phyloP scores from a whole-genome alignment of 2,329 filamentous ascomycete species.

The Epichloe hybrida region DNA sequence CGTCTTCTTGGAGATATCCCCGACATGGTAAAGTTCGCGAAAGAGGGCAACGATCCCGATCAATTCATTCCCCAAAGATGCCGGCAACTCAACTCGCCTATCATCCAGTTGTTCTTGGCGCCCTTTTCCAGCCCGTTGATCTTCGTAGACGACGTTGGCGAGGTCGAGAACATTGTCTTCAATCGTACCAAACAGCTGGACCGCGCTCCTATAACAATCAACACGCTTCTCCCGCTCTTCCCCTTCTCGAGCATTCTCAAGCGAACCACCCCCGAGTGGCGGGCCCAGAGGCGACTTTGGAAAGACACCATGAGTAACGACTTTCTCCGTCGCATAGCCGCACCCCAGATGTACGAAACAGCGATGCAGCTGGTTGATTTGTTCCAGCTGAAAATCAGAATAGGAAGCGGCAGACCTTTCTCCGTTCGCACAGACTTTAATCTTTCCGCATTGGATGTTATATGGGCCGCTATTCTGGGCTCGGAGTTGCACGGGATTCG shows the following conservation, averaged over 20 bases:
- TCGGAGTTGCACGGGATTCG: constrained; percentile 1
- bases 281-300: constrained; percentile 20
- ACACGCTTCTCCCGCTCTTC: constrained; percentile 18
- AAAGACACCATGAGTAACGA: constrained; percentile 24
- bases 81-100: not conserved
- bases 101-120: constrained; percentile 21
- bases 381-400: constrained; percentile 18
- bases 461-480: constrained; percentile 18
- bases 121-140: constrained; percentile 28
- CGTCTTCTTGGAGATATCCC: constrained; percentile 6
- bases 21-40: not conserved
- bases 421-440: constrained; percentile 16
- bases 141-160: constrained; percentile 24
- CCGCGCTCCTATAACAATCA: constrained; percentile 20
- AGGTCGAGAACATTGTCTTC: constrained; percentile 28
- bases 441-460: constrained; percentile 18
- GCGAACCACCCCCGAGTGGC: constrained; percentile 18
- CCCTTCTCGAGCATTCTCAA: constrained; percentile 21
- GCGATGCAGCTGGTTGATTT: constrained; percentile 18
- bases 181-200: constrained; percentile 30
- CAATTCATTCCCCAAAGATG: not conserved
- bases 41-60: not conserved
- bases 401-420: constrained; percentile 13
- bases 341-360: constrained; percentile 19
- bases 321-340: constrained; percentile 18